Evolutionary conservation across 495 filamentous ascomycete genomes (phyloP).

Genomic region (Pseudoneurospora amorphoporcata): DNA sequence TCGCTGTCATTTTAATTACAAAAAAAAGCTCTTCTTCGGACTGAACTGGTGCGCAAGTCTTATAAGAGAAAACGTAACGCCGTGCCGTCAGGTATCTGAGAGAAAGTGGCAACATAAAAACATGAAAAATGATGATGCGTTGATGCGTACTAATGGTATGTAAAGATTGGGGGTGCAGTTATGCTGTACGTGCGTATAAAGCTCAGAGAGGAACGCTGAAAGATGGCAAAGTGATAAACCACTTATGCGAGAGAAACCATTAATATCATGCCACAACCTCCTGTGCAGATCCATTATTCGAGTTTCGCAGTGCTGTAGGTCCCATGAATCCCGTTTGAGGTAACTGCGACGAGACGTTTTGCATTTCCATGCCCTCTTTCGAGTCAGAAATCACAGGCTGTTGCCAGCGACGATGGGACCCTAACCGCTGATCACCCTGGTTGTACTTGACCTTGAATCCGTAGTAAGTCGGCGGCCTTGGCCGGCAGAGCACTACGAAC

Average conservation of each 20-base stretch:
- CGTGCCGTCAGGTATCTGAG: not conserved
- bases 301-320: slow-evolving; percentile 20
- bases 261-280: slow-evolving; percentile 6
- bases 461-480: slow-evolving; percentile 81
- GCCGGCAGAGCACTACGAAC: slow-evolving; percentile 68
- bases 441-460: slow-evolving; percentile 70
- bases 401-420: slow-evolving; percentile 11
- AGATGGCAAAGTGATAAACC: not conserved
- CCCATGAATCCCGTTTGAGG: slow-evolving; percentile 22
- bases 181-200: not conserved
- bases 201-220: not conserved
- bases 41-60: not conserved
- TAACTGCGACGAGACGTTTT: slow-evolving; percentile 20
- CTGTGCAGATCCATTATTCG: slow-evolving; percentile 4
- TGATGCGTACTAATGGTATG: not conserved
- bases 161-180: not conserved
- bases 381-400: slow-evolving; percentile 2
- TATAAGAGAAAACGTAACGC: not conserved
- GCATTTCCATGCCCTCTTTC: slow-evolving; percentile 36
- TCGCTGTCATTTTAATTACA: not conserved
- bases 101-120: not conserved
- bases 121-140: not conserved
- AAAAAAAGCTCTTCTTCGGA: not conserved
- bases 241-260: not conserved
- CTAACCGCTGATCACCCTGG: slow-evolving; percentile 78